Base-by-base conservation (phyloP, 192 early-diverging fungal genomes). In the Rhizophagus clarus region DNA sequence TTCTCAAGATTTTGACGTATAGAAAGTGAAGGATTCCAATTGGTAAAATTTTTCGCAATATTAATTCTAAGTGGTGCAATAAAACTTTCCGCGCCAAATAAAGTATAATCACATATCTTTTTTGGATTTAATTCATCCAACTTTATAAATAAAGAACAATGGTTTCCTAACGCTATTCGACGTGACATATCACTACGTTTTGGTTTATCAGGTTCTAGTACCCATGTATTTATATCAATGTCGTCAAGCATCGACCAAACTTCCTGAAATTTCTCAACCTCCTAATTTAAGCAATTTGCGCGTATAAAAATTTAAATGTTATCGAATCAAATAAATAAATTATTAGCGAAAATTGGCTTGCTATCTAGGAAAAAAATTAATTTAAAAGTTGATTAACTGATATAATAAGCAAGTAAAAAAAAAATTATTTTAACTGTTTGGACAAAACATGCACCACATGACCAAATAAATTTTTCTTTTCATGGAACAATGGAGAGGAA, bases 211-310 rank as follows among this genome's bases (percentile, higher is more conserved):
- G 77, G 77, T 61, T 79, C 77, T 49, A 79, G 51, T 60, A 79
- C 51, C 77, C 77, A 79, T 20, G 77, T 79, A 40, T 79, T 28
- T 15, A 15, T 3, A 60, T 79, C 77, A 61, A 79, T 42, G 29
- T 79, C 77, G 45, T 79, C 77, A 29, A 79, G 45, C 68, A 79
- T 45, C 34, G 26, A 26, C 77, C 77, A 79, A 79, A 79, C n/a
- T 28, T 79, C 67, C 62, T 79, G 66, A 61, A 68, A 71, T 26
- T 79, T 69, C n/a, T 71, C 69, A 26, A 79, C 22, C 71, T 79
- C 77, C 77, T 78, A 42, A 51, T 24, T 17, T 45, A 45, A 45
- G 2, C 2, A 45, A 12, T 45, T 45, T 45, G 42, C 11, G 9
- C 0, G 2, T 45, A 4, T 45, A 45, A 12, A 45, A 12, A 12